Conservation (phyloP, 2,329 filamentous ascomycete species). For the Delphinella strobiligena region DNA sequence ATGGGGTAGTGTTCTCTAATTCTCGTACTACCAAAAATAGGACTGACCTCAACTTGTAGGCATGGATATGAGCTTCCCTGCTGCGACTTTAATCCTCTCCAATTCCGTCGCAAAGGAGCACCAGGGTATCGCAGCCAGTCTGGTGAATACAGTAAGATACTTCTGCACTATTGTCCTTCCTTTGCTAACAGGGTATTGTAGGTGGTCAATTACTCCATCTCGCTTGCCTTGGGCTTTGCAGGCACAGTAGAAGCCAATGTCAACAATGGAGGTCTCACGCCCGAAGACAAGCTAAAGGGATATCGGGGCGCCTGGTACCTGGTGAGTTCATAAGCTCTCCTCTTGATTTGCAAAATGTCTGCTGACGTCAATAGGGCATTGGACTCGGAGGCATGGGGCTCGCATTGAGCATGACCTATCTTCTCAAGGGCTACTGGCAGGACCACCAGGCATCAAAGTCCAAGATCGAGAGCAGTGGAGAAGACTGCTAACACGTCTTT, state of each 20-base stretch:
- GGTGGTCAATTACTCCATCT: slow-evolving; percentile 57
- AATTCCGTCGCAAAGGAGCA: slow-evolving; percentile 36
- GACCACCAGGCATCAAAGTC: no score
- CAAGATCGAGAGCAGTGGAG: no score
- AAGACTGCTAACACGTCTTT: no score
- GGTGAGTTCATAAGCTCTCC: neutral
- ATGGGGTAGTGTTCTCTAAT: no score
- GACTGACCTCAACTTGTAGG: no score
- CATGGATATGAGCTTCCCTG: slow-evolving; percentile 57
- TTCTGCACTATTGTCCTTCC: no score
- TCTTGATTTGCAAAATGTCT: slow-evolving; percentile 7
- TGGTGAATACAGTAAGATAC: slow-evolving; percentile 42
- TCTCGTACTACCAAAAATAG: no score
- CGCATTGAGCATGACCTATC: slow-evolving; percentile 1
- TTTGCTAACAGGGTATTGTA: no score
- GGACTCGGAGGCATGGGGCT: slow-evolving; percentile 12
- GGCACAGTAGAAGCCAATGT: slow-evolving; percentile 47
- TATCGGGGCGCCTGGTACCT: slow-evolving; percentile 5
- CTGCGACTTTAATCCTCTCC: slow-evolving; percentile 48
- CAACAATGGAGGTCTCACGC: slow-evolving; percentile 25
- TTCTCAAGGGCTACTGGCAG: no score
- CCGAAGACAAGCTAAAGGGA: slow-evolving; percentile 13
- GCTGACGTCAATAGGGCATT: neutral
- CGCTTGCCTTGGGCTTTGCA: slow-evolving; percentile 52
- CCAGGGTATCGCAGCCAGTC: slow-evolving; percentile 40